These are phyloP conservation scores for Prinsepia uniflora DNA, from an alignment of 306 rosid genomes.

Conservation along the genomic window DNA sequence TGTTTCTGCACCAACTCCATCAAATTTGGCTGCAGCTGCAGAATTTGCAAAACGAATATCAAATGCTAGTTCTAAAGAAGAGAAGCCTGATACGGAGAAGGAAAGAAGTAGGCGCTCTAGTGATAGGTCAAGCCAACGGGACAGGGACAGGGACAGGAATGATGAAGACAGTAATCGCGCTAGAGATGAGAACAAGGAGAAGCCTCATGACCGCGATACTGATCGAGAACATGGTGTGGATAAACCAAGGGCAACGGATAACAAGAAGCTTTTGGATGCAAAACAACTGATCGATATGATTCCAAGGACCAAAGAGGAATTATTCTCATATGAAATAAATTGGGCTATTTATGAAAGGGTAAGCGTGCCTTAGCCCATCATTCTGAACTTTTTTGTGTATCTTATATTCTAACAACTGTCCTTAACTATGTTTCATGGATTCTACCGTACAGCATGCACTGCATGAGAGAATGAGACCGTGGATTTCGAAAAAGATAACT, in stretches of 20 bases:
- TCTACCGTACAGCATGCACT: constrained; percentile 60
- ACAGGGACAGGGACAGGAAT: constrained; percentile 69
- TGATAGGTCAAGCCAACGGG: constrained; percentile 72
- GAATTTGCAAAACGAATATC: constrained; percentile 95
- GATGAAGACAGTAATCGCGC: constrained; percentile 58
- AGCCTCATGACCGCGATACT: constrained; percentile 47
- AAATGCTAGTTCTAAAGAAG: constrained; percentile 67
- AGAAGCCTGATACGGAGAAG: constrained; percentile 64
- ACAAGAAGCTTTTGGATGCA: constrained; percentile 78
- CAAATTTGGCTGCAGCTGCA: constrained; percentile 97
- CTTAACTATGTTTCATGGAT: neutral
- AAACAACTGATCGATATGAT: constrained; percentile 97
- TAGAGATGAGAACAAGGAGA: constrained; percentile 68
- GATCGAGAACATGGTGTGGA: constrained; percentile 62
- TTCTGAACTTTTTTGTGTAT: neutral
- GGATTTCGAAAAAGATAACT: constrained; percentile 91
- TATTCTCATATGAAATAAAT: constrained; percentile 85
- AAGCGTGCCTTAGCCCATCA: constrained; percentile 1
- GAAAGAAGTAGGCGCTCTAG: constrained; percentile 71
- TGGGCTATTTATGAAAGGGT: constrained; percentile 94
- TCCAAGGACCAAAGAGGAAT: constrained; percentile 94
- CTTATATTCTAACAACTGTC: neutral
- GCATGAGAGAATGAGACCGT: constrained; percentile 95
- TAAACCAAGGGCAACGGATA: constrained; percentile 61
- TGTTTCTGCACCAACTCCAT: constrained; percentile 57